These are phyloP conservation scores for Podaxis sp. DNA, from an alignment of 768 basidiomycete species.

Conservation along the genomic window DNA sequence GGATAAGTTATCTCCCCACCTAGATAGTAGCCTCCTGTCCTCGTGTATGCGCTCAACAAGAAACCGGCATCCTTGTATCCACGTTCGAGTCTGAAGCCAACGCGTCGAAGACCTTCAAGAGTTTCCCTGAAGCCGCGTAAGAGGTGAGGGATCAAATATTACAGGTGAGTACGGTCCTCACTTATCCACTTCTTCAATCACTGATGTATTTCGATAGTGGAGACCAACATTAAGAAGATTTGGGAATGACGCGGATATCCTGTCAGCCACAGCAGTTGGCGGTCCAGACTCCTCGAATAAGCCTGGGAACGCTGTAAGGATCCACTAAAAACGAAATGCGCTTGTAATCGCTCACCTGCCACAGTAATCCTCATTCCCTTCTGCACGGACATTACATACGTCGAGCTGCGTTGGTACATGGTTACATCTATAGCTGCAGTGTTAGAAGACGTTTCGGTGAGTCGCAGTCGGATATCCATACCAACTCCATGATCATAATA, in stretches of 20 bases:
- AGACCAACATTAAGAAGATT: constrained; percentile 24
- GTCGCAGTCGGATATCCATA: constrained; percentile 11
- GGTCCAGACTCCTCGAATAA: neutral
- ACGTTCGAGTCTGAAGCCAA: constrained; percentile 45
- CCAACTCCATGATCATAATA: constrained; percentile 35
- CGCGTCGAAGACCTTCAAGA: constrained; percentile 36
- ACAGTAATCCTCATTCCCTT: constrained; percentile 29
- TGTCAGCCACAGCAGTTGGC: neutral
- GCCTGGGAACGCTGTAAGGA: neutral
- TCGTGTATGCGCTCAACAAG: constrained; percentile 27
- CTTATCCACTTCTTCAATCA: constrained; percentile 37
- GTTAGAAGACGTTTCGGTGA: constrained; percentile 1
- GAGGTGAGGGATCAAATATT: neutral
- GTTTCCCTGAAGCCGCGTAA: constrained; percentile 25
- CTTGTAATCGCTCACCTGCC: neutral
- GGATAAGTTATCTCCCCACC: constrained; percentile 22
- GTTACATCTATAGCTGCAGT: constrained; percentile 35
- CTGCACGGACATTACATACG: constrained; percentile 50
- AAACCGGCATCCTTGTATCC: constrained; percentile 41
- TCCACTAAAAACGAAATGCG: neutral
- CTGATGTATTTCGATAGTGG: neutral
- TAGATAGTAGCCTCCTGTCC: constrained; percentile 38
- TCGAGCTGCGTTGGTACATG: constrained; percentile 50
- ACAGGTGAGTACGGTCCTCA: constrained; percentile 15
- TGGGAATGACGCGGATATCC: constrained; percentile 35